phyloP scores from a whole-genome alignment of 768 basidiomycete genomes.

The Boletus reticulatus region DNA sequence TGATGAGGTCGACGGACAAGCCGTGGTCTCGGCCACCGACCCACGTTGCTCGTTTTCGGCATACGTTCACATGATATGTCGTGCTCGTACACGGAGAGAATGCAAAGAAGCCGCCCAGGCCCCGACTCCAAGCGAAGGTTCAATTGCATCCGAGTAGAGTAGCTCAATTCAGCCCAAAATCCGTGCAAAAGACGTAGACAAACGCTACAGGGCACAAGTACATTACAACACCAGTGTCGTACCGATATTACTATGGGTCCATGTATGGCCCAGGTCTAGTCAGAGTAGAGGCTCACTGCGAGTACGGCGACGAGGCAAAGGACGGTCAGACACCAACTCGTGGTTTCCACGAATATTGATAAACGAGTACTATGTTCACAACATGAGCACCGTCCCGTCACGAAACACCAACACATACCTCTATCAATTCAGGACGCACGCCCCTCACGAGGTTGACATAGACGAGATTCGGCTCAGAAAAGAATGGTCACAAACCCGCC shows the following conservation, averaged over 20 bases:
- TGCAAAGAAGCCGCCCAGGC: no score
- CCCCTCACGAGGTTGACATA: conserved; percentile 41
- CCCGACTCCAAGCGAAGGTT: no score
- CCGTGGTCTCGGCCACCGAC: no score
- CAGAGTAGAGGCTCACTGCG: conserved; percentile 5
- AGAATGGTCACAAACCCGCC: conserved; percentile 70
- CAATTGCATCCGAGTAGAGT: background rate
- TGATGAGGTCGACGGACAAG: no score
- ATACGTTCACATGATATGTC: no score
- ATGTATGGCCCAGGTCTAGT: background rate
- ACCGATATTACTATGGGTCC: conserved; percentile 11
- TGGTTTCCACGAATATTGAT: no score
- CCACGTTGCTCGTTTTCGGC: no score
- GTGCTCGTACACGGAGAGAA: no score
- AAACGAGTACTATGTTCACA: no score
- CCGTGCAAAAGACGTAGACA: background rate
- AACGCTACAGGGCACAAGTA: background rate
- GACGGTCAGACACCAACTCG: no score
- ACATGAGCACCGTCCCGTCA: background rate
- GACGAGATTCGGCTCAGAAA: conserved; percentile 56
- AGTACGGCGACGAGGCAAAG: background rate
- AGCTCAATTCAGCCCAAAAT: background rate
- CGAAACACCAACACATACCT: conserved; percentile 34
- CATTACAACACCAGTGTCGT: conserved; percentile 6
- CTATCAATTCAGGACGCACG: conserved; percentile 38